Evolutionary conservation across 2,329 filamentous ascomycete species (phyloP), one percentile per base, ranked within the genome.

Genomic region (Sphaerulina musiva): DNA sequence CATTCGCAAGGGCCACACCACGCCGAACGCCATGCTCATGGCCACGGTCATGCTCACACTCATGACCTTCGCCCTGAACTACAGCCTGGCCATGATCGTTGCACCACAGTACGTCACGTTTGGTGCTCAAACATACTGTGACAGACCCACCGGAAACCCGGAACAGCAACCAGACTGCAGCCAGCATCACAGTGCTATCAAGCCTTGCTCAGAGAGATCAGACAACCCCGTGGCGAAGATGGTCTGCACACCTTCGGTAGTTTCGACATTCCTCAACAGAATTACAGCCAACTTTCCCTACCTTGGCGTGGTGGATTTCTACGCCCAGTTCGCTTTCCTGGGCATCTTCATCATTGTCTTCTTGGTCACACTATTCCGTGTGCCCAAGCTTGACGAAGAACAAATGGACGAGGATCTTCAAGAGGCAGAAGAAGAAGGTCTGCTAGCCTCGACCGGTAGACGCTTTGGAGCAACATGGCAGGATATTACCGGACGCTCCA

Each of bases 101-200:
- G 93, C 90, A 5, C 93, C 93, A 1, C 91, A 97, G 68, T 98
- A 98, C 69, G 83, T 92, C 45, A 95, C 86, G 51, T 98, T 89
- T 68, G 93, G 93, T 47, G 89, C 91, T 0, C 93, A 98, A 71
- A 95, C 87, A 0, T 96, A 91, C 74, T 98, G 93, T 73, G 85
- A 89, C 64, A 83, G 86, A 59, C 78, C 83, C 34, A 79, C 84
- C 2, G 75, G 75, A 38, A 75, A 80, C 54, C 78, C 81, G 0
- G 83, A 82, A 53, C 79, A 80, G 59, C 82, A 84, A 62, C 86
- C 89, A 6, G 84, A 95, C 70, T 98, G 93, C 74, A 78, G 78
- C 6, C 71, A 84, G 48, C 80, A 87, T 65, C 79, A 78, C 10
- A 82, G 86, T 53, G 79, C 90, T 56, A 82, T 98, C 62, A 83